phyloP scores from a whole-genome alignment of 345 rosid genomes.

The Eucalyptus erythrocorys region DNA sequence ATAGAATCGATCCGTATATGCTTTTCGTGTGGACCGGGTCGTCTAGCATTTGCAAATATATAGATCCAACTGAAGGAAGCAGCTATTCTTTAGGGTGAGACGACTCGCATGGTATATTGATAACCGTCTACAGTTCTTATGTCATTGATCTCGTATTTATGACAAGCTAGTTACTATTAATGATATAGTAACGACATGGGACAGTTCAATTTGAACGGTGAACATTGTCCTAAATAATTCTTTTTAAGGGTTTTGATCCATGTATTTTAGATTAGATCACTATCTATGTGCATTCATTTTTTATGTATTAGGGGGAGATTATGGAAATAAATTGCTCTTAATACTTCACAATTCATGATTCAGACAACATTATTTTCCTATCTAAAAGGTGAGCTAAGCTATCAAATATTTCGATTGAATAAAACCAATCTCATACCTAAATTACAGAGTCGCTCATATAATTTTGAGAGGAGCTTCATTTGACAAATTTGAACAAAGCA shows the following conservation, averaged over 20 bases:
- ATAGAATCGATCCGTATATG: background rate
- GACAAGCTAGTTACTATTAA: fast-evolving
- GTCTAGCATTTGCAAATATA: background rate
- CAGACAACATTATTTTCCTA: background rate
- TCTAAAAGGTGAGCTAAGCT: background rate
- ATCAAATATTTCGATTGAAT: background rate
- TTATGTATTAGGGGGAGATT: background rate
- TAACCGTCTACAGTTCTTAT: fast-evolving
- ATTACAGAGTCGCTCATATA: background rate
- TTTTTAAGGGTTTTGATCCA: background rate
- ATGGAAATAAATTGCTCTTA: background rate
- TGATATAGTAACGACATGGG: background rate
- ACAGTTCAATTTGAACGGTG: background rate
- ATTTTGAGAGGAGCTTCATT: background rate
- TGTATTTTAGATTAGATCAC: background rate
- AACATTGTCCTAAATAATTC: background rate
- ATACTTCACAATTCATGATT: background rate
- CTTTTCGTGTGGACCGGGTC: background rate
- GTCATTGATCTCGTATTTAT: fast-evolving
- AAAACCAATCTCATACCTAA: background rate
- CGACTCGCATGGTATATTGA: fast-evolving
- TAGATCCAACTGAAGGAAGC: background rate
- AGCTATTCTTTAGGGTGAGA: background rate
- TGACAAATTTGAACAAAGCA: background rate
- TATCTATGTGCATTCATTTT: background rate